These are phyloP conservation scores for Coelastrella sp. DNA, from an alignment of 139 green algal species.

Conservation along the genomic window DNA sequence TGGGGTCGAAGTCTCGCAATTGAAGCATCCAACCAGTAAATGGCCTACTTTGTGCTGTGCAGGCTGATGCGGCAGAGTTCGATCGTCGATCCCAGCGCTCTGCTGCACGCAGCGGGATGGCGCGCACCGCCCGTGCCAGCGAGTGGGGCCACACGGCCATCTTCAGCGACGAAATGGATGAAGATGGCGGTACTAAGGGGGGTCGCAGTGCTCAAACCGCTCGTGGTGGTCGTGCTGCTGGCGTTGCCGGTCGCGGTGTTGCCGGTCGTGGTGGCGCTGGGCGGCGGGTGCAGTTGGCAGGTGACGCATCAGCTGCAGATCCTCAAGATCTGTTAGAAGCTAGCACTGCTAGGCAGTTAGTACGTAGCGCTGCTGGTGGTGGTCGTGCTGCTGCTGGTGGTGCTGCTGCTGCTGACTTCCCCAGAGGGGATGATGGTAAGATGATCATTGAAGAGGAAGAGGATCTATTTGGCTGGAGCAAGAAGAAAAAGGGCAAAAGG, in stretches of 20 bases:
- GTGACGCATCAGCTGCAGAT: constrained; percentile 62
- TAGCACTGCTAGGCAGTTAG: constrained; percentile 64
- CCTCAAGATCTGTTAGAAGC: constrained; percentile 90
- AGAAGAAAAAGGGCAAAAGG: constrained; percentile 2
- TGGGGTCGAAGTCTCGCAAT: too few species aligned
- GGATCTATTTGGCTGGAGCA: constrained; percentile 24
- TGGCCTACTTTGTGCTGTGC: too few species aligned
- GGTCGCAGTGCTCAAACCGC: constrained; percentile 29
- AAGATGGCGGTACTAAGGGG: constrained; percentile 19
- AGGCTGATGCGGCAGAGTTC: constrained; percentile 36
- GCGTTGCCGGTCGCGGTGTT: neutral
- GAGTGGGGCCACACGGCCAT: constrained; percentile 85
- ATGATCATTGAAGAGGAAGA: constrained; percentile 82
- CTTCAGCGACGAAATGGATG: constrained; percentile 81
- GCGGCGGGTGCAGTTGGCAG: constrained; percentile 40
- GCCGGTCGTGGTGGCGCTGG: neutral
- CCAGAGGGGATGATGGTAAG: constrained; percentile 54
- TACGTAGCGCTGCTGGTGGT: constrained; percentile 53
- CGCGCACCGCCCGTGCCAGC: constrained; percentile 68
- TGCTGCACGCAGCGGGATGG: constrained; percentile 39
- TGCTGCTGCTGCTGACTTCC: constrained; percentile 57
- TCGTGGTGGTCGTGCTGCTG: constrained; percentile 8
- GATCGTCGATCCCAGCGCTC: constrained; percentile 51
- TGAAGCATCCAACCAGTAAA: too few species aligned
- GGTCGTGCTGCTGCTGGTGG: constrained; percentile 26